Percentiles rank a stretch among this genome's conserved stretches.
Evolutionary conservation across 495 filamentous ascomycete genomes (phyloP).

Genomic region (Penicillium atrosanguineum): DNA sequence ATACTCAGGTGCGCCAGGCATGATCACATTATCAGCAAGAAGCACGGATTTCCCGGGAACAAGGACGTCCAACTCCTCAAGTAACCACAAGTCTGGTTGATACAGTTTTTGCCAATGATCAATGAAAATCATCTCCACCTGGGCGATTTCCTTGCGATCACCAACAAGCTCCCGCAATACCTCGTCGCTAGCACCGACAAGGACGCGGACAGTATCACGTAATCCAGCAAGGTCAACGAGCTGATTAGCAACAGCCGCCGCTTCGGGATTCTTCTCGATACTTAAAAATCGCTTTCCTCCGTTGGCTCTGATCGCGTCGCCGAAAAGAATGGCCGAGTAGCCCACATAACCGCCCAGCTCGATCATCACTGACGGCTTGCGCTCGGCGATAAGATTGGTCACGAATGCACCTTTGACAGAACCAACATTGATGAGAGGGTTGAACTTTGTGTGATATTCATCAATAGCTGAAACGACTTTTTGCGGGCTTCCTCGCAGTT

Average conservation of each 20-base stretch:
- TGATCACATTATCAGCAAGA: slow-evolving; percentile 65
- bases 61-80: slow-evolving; percentile 59
- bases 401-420: slow-evolving; percentile 65
- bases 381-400: slow-evolving; percentile 53
- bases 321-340: slow-evolving; percentile 68
- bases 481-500: slow-evolving; percentile 54
- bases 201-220: slow-evolving; percentile 46
- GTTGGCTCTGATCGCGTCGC: slow-evolving; percentile 47
- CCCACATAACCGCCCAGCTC: slow-evolving; percentile 77
- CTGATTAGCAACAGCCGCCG: slow-evolving; percentile 56
- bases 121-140: slow-evolving; percentile 62
- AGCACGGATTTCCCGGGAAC: slow-evolving; percentile 49
- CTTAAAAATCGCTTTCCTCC: slow-evolving; percentile 56
- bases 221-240: slow-evolving; percentile 64
- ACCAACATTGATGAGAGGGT: slow-evolving; percentile 70
- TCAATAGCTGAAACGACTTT: slow-evolving; percentile 63
- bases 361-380: slow-evolving; percentile 61
- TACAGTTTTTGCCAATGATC: slow-evolving; percentile 68
- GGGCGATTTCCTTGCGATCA: slow-evolving; percentile 30
- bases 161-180: slow-evolving; percentile 24
- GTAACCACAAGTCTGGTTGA: slow-evolving; percentile 60
- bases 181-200: slow-evolving; percentile 18
- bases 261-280: slow-evolving; percentile 61
- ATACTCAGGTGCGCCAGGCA: slow-evolving; percentile 65
- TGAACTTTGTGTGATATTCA: slow-evolving; percentile 29